Evolutionary conservation across 2,329 filamentous ascomycete genomes (phyloP).

Genomic region (Penicillium polonicum): DNA sequence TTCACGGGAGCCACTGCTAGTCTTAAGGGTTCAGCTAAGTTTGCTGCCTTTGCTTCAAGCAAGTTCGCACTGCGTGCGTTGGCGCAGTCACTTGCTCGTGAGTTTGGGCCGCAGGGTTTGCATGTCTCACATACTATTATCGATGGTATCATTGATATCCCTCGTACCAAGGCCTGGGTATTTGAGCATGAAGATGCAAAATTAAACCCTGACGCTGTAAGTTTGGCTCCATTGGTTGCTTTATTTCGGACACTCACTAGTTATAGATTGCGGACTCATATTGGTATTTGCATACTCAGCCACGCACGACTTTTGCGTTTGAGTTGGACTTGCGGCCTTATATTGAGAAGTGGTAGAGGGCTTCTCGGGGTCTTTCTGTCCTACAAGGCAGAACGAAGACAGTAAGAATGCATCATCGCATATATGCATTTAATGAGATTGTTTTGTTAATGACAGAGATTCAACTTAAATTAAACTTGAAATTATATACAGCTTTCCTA

Average conservation of each 20-base stretch:
- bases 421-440: background rate
- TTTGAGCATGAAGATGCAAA: slow-evolving; percentile 63
- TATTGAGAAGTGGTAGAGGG: slow-evolving; percentile 73
- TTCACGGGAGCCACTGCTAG: slow-evolving; percentile 86
- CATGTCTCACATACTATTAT: slow-evolving; percentile 81
- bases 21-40: slow-evolving; percentile 67
- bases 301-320: slow-evolving; percentile 73
- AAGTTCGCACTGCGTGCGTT: slow-evolving; percentile 78
- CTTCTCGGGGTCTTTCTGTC: background rate
- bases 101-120: slow-evolving; percentile 80
- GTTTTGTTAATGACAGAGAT: background rate
- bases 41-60: slow-evolving; percentile 70
- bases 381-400: background rate
- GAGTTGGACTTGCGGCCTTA: slow-evolving; percentile 78
- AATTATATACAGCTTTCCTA: background rate
- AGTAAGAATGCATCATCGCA: background rate
- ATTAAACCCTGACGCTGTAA: slow-evolving; percentile 70
- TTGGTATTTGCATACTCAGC: slow-evolving; percentile 81
- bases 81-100: slow-evolving; percentile 71
- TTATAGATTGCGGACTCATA: slow-evolving; percentile 79
- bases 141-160: slow-evolving; percentile 82
- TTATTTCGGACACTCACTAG: slow-evolving; percentile 5
- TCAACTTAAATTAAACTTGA: background rate
- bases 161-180: slow-evolving; percentile 62
- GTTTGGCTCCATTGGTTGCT: slow-evolving; percentile 33